These are phyloP conservation scores for Raphanus hybrid DNA, from an alignment of 441 rosid species.

Conservation along the genomic window DNA sequence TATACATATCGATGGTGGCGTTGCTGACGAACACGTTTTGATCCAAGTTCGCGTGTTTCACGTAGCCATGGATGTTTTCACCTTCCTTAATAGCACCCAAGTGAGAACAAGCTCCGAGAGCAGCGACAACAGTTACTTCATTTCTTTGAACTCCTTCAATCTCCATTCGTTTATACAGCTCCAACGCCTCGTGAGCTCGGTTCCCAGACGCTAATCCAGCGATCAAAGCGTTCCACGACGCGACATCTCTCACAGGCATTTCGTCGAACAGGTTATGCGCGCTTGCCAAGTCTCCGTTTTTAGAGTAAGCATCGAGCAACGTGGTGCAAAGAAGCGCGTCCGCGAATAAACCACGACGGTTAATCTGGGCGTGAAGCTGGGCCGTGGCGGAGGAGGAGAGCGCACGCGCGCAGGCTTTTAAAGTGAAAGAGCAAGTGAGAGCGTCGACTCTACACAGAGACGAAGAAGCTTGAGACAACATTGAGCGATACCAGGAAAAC, in stretches of 20 bases:
- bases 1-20: constrained; percentile 79
- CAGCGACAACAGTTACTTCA: constrained; percentile 76
- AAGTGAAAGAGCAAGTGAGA: constrained; percentile 76
- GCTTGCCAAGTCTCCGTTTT: constrained; percentile 54
- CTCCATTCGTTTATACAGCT: constrained; percentile 64
- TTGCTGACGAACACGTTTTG: constrained; percentile 60
- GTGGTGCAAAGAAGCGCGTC: constrained; percentile 82
- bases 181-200: constrained; percentile 63
- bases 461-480: constrained; percentile 49
- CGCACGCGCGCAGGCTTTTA: constrained; percentile 81
- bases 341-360: constrained; percentile 59
- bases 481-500: constrained; percentile 61
- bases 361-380: constrained; percentile 65
- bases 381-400: constrained; percentile 50
- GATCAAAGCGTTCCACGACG: constrained; percentile 87
- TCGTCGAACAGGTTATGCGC: constrained; percentile 77
- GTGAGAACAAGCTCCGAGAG: constrained; percentile 76
- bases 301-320: constrained; percentile 69
- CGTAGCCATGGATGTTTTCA: constrained; percentile 53
- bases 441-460: constrained; percentile 58
- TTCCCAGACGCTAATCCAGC: constrained; percentile 74
- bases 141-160: constrained; percentile 56
- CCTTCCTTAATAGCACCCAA: constrained; percentile 76
- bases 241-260: constrained; percentile 68
- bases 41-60: constrained; percentile 57